Base-by-base conservation (phyloP, 768 basidiomycete genomes). In the Panaeolus cyanescens region DNA sequence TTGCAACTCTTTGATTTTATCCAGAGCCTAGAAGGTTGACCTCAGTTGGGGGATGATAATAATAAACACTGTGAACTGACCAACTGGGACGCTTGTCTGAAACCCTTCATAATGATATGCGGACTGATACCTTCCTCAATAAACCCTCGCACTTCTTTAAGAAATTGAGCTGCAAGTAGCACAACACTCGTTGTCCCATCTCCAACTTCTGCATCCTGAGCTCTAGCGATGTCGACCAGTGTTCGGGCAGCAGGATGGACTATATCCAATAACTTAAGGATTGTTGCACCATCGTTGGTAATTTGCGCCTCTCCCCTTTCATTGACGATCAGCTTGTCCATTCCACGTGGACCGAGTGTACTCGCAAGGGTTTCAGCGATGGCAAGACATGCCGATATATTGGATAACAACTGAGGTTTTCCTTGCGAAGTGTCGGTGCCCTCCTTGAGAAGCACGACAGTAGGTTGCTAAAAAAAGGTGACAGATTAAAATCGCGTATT, bases 251-350 rank as follows among this genome's bases (percentile, higher is more conserved):
- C 96, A 53, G 97, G 97, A 75, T 99, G 97, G 1, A 99, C 90
- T 72, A 99, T 96, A 65, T 99, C 97, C 63, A 99, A 85, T 62
- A 99, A 83, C 76, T 97, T 96, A 71, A 99, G 83, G 72, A 99
- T 97, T 62, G 97, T 99, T 33, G 97, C 97, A 61, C 97, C 97
- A 85, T 99, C 97, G 76, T 99, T 99, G 20, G 97, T 99, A 72
- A 99, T 99, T 79, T 97, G 96, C 8, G 97, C 95, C 62, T 96
- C 91, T 55, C 97, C 96, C 59, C 95, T 87, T 61, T 93, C 90
- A 62, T 90, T 90, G 2, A 98, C 96, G 66, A 97, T 97, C 45
- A 99, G 82, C 74, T 98, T 99, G 76, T 99, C 97, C 97, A 99
- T 99, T 64, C 97, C 97, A 62, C 97, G 83, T 7, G 97, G 97